Evolutionary conservation across 768 basidiomycete species (phyloP).

Genomic region (Trametes cinnabarina): DNA sequence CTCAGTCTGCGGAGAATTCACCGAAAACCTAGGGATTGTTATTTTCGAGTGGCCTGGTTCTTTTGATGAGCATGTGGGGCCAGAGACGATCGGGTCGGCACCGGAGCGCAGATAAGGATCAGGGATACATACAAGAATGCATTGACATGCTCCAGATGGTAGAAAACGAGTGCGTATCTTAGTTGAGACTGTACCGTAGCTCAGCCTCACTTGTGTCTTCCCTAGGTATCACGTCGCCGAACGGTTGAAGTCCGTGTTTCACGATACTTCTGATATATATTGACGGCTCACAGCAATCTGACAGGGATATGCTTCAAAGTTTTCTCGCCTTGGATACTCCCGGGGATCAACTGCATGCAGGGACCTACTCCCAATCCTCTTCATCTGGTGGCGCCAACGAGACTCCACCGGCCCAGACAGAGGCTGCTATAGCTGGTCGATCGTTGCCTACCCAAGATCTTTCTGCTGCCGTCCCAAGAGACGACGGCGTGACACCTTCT

Average conservation of each 20-base stretch:
- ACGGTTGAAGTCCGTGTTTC: neutral
- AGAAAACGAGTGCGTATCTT: conserved; percentile 6
- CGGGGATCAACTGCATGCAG: too few relatives aligned
- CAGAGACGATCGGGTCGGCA: conserved; percentile 32
- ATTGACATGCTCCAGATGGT: conserved; percentile 27
- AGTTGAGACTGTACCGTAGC: neutral
- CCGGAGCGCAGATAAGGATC: conserved; percentile 33
- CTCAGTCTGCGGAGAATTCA: neutral
- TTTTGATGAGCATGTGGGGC: conserved; percentile 50
- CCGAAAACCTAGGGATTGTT: conserved; percentile 24
- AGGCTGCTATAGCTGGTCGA: too few relatives aligned
- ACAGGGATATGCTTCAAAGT: conserved; percentile 3
- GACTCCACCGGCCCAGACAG: too few relatives aligned
- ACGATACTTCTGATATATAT: too few relatives aligned
- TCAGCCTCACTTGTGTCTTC: neutral
- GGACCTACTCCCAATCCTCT: too few relatives aligned
- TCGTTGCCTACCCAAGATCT: too few relatives aligned
- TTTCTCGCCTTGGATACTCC: neutral
- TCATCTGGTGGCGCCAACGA: too few relatives aligned
- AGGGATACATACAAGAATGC: conserved; percentile 41
- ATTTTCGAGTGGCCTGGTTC: conserved; percentile 43
- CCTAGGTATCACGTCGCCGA: conserved; percentile 10
- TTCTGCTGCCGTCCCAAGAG: too few relatives aligned
- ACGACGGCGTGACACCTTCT: too few relatives aligned
- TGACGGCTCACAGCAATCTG: neutral